Base-by-base conservation (phyloP, 768 basidiomycete genomes). In the Strobilomyces confusus region DNA sequence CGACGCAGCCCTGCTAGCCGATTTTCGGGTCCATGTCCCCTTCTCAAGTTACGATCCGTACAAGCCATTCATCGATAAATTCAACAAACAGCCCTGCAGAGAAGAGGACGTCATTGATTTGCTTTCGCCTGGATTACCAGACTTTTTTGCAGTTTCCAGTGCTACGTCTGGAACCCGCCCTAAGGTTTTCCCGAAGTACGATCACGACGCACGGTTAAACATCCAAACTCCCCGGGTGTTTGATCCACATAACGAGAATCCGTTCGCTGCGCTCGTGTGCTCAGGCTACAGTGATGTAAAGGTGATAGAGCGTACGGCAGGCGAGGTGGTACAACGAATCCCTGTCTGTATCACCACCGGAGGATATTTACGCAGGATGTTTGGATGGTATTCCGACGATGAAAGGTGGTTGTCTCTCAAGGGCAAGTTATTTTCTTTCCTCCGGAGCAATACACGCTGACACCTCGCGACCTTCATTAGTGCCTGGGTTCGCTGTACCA, bases 71-170 rank as follows among this genome's bases (percentile, higher is more conserved):
- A 26, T 54, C 1, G 38, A 34, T 6, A 63, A 51, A 22, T 63
- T 63, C 26, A 22, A 56, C 23, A 43, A 7, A n/a, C 38, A 15
- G 4, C 63, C 58, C 19, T 63, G 62, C 57, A 64, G 49, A 37
- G 52, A 63, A 20, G 37, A 40, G 15, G 56, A 63, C 3, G 52
- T 63, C 29, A 9, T 17, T 32, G 26, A 63, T 30, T 26, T 63
- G 45, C 45, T 64, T 45, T 44, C 62, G 3, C 63, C 62, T 2
- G 63, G 62, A 11, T 43, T 63, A 15, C 62, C 63, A 1, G 37
- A 45, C 20, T 44, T 25, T 37, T 12, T 63, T 0, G 52, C 50
- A 3, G 13, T 49, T 13, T 58, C 63, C 2, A 63, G 57, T 7
- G 49, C 44, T 12, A 63, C 63, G 17, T 61, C 62, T 4, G 55